Evolutionary conservation across 331 rosid genomes (phyloP), one percentile per base, ranked within the genome.

Genomic region (Dryas integrifolia): DNA sequence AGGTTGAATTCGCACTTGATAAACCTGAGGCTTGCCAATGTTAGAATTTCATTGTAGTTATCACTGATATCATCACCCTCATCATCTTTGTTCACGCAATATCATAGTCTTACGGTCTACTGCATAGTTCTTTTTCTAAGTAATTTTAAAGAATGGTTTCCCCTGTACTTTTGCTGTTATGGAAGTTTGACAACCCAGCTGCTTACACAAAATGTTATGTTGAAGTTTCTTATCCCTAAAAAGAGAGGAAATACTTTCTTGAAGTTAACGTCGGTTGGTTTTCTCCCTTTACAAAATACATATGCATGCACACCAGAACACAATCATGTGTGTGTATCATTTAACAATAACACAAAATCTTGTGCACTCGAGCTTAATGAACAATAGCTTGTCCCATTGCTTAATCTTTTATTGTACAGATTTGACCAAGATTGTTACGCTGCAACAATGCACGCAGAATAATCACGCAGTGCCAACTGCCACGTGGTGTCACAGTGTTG

Each of bases 21-120:
- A 47, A 55, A 44, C 16, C 55, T 40, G 46, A 24, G 12, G 65
- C 44, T 45, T 43, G 52, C 52, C 24, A 46, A 3, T 51, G 64
- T 58, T 9, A 15, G n/a, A 55, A 60, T 59, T 60, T 21, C 60
- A 8, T 55, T 7, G 67, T 41, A 53, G 38, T 77, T 58, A 55
- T 47, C 59, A 7, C 14, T n/a, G 44, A 8, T n/a, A 30, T 46
- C 46, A 53, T 50, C 16, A 52, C 38, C 48, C 10, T 56, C 51
- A 15, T 40, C 69, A 38, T 58, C 24, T 44, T 55, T 7, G 45
- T 44, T 3, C 8, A 50, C 3, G 47, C 16, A 69, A 61, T 40
- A 26, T 58, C 45, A 41, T 30, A 18, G 46, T 40, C 53, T 48
- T 24, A 45, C 21, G 9, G 35, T 39, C 24, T 24, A 50, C 9